These are phyloP conservation scores for Clarireedia hainanense DNA, from an alignment of 2,329 filamentous ascomycete species.

Conservation along the genomic window DNA sequence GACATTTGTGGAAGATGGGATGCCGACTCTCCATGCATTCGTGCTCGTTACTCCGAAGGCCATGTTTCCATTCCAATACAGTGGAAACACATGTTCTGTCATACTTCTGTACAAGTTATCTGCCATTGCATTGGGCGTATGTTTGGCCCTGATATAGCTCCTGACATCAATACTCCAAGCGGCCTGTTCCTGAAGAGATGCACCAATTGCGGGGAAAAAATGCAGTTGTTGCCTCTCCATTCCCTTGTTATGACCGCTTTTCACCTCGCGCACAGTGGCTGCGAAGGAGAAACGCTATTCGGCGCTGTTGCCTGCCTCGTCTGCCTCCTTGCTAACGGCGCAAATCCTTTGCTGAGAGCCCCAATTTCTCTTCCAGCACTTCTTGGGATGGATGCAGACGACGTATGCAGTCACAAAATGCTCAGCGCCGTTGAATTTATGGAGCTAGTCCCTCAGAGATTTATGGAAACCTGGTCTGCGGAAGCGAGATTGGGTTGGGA, in stretches of 20 bases:
- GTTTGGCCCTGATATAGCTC: not conserved
- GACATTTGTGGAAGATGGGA: not conserved
- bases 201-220: not conserved
- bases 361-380: not conserved
- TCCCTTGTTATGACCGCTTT: not conserved
- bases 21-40: not conserved
- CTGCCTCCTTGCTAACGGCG: not conserved
- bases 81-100: not conserved
- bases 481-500: constrained; percentile 10
- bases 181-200: not conserved
- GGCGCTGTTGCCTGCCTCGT: not conserved
- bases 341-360: not conserved
- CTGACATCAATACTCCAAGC: not conserved
- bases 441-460: constrained; percentile 5
- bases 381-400: not conserved
- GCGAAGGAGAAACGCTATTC: not conserved
- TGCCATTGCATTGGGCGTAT: not conserved
- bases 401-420: constrained; percentile 19
- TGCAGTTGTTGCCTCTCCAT: not conserved
- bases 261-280: not conserved
- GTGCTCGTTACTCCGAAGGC: not conserved
- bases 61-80: not conserved
- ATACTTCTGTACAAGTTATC: not conserved
- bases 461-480: constrained; percentile 13
- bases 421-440: constrained; percentile 20